Evolutionary conservation across 371 early-diverging fungal genomes (phyloP).

Genomic region (Actinomucor elegans): DNA sequence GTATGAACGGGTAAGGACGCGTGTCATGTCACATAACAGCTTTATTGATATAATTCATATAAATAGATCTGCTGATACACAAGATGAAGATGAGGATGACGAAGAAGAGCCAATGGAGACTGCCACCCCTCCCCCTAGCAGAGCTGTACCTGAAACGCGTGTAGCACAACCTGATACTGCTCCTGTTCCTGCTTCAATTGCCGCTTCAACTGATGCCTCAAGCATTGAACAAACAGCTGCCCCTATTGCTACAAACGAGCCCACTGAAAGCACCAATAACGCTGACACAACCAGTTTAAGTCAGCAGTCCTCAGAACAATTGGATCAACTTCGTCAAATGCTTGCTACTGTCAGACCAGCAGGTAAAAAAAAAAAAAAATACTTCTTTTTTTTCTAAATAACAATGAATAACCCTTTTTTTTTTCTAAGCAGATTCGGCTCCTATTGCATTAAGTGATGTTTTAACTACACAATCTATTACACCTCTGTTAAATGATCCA

Average conservation of each 20-base stretch:
- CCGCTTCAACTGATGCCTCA: background rate
- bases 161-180: background rate
- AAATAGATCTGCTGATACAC: constrained; percentile 6
- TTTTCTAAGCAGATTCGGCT: background rate
- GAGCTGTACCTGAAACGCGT: background rate
- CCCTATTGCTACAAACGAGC: background rate
- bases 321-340: constrained; percentile 26
- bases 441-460: constrained; percentile 34
- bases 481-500: constrained; percentile 55
- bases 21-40: background rate
- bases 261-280: background rate
- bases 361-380: background rate
- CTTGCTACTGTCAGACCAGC: constrained; percentile 16
- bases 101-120: background rate
- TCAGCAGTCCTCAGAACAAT: constrained; percentile 14
- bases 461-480: constrained; percentile 53
- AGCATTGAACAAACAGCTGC: background rate
- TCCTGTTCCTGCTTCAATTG: background rate
- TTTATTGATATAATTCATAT: background rate
- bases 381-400: background rate
- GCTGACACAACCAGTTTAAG: no score
- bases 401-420: background rate
- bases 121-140: background rate
- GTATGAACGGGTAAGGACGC: constrained; percentile 34
- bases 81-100: constrained; percentile 9